Base-by-base conservation (phyloP, 805 yeast genomes). In the Candida piceae region DNA sequence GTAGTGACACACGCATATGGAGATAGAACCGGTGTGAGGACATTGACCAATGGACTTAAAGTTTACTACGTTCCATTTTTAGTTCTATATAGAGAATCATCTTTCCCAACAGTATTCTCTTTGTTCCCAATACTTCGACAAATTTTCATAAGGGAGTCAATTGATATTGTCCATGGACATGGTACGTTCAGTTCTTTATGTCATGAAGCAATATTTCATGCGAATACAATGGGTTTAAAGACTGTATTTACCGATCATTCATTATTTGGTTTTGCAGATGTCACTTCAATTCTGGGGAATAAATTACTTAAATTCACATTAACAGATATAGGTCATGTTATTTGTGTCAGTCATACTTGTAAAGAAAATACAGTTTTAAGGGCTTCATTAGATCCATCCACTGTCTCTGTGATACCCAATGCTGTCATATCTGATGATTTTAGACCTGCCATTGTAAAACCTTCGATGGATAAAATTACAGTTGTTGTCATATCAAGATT, bases 211-310 rank as follows among this genome's bases (percentile, higher is more conserved):
- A 76, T 93, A 7, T 63, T 89, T n/a, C 97, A 93, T 55, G 97
- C 85, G 0, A 70, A 88, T 28, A 82, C 95, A 0, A 84, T 93
- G 96, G 97, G 97, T 0, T 63, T 90, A 37, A 78, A 76, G 44
- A 87, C 98, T 0, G 90, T 90, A 0, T 82, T 93, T 48, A 93
- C 99, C 0, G 99, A 93, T 56, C 99, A 93, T 56, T 90, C 97
- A 0, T 63, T 93, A 23, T 90, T 88, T 64, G 98, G 97, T 1
- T 93, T 93, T 64, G 84, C 93, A 1, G 89, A 84, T 49, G 76
- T 88, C 3, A 82, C 82, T 4, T 75, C 89, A 5, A 85, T 90
- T 22, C 62, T 88, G 46, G 95, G 94, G 13, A 93, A 93, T 60
- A 93, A 93, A 59, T 60, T 84, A 4, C 64, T 93, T 44, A 84